A percentile compares a stretch with the other conserved stretches of the same genome.
Conservation (phyloP, 257 asterid genomes). For the Anisodus tanguticus region DNA sequence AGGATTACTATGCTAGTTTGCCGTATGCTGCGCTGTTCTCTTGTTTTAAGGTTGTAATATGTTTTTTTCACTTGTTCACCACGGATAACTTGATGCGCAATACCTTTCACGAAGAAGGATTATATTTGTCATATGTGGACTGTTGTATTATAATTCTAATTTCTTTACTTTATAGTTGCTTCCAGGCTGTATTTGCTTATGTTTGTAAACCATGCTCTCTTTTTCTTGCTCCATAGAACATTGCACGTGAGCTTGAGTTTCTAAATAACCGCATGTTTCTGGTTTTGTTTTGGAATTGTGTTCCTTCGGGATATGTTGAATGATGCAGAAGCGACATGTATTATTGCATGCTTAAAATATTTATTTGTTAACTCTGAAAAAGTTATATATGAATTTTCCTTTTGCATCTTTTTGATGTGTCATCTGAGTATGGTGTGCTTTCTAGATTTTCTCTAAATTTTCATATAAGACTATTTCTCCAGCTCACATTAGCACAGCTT, state of each 20-base stretch:
- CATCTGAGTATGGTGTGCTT: not conserved
- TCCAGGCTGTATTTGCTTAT: not conserved
- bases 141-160: not conserved
- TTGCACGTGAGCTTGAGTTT: not conserved
- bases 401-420: constrained; percentile 15
- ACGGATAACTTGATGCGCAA: not conserved
- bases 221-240: not conserved
- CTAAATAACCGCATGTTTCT: not conserved
- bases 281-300: not conserved
- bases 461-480: not conserved
- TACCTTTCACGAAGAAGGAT: not conserved
- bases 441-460: not conserved
- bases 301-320: not conserved
- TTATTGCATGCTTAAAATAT: not conserved
- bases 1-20: constrained; percentile 86
- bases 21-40: constrained; percentile 97
- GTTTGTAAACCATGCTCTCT: not conserved
- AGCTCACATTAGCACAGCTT: not conserved
- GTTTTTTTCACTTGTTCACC: not conserved
- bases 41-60: constrained; percentile 73
- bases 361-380: not conserved
- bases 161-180: not conserved
- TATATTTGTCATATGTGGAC: not conserved
- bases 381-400: not conserved
- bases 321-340: not conserved